These are phyloP conservation scores for Anethum foeniculum DNA, from an alignment of 140 eudicot species.

Conservation along the genomic window DNA sequence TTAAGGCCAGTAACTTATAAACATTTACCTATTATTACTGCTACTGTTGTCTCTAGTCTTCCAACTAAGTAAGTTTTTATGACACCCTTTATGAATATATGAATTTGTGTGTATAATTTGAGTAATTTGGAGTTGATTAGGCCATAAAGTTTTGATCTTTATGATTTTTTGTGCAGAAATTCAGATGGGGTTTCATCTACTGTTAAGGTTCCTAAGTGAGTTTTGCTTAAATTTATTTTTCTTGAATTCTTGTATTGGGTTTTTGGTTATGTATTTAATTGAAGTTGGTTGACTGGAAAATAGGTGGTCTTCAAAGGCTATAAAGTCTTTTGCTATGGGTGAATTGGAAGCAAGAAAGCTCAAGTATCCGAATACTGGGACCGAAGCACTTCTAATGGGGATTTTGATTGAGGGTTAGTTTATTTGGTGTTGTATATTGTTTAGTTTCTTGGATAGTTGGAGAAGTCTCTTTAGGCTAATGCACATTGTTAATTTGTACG, in stretches of 20 bases:
- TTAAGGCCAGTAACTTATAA: slow-evolving; percentile 23
- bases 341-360: slow-evolving; percentile 16
- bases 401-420: slow-evolving; percentile 63
- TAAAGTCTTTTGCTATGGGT: slow-evolving; percentile 15
- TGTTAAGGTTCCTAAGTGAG: slow-evolving; percentile 61
- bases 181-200: slow-evolving; percentile 46
- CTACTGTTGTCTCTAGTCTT: slow-evolving; percentile 47
- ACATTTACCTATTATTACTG: slow-evolving; percentile 32
- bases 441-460: neutral
- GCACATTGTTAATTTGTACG: neutral
- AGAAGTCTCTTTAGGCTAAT: neutral
- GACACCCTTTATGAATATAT: neutral
- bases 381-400: slow-evolving; percentile 73
- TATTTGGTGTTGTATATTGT: neutral
- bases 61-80: slow-evolving; percentile 56
- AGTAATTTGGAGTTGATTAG: neutral
- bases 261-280: neutral
- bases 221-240: slow-evolving; percentile 7
- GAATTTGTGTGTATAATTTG: neutral
- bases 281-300: slow-evolving; percentile 17
- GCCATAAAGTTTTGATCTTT: slow-evolving; percentile 12
- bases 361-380: slow-evolving; percentile 41
- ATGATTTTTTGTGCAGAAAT: slow-evolving; percentile 31
- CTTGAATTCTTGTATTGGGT: neutral
- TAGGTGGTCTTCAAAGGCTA: slow-evolving; percentile 60